phyloP scores from a whole-genome alignment of 495 filamentous ascomycete species.

The Penicillium verhagenii region DNA sequence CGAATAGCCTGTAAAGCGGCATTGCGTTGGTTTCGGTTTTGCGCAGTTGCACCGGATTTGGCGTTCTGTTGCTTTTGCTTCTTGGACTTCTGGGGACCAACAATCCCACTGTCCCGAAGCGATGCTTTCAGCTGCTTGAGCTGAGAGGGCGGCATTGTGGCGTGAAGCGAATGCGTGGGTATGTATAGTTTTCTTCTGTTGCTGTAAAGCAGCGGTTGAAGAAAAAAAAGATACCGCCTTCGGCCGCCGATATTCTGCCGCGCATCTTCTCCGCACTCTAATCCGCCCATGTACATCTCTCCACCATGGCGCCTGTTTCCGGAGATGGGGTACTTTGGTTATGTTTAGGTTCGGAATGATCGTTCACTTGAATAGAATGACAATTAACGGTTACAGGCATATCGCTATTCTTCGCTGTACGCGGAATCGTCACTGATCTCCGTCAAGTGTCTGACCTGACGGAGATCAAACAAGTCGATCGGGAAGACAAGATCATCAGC shows the following conservation, averaged over 20 bases:
- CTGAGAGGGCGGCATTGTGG: conserved; percentile 87
- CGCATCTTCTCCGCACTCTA: too few species aligned
- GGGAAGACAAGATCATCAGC: conserved; percentile 45
- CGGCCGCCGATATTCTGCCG: conserved; percentile 35
- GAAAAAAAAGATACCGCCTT: conserved; percentile 38
- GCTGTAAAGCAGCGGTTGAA: neutral
- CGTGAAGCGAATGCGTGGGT: conserved; percentile 7
- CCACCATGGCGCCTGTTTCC: conserved; percentile 41
- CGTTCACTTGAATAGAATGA: too few species aligned
- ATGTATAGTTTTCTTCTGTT: conserved; percentile 19
- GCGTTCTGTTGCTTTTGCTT: conserved; percentile 78
- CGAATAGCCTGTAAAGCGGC: conserved; percentile 79
- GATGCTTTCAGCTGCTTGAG: conserved; percentile 93
- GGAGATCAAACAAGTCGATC: conserved; percentile 48
- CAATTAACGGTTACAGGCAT: conserved; percentile 31
- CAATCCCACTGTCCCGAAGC: conserved; percentile 79
- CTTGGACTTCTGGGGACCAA: conserved; percentile 86
- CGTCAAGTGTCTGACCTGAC: conserved; percentile 47
- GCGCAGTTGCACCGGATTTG: conserved; percentile 57
- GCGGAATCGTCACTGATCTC: conserved; percentile 46
- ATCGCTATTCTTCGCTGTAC: conserved; percentile 46
- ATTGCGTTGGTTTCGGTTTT: conserved; percentile 69
- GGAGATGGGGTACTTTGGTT: conserved; percentile 46
- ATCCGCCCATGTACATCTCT: too few species aligned
- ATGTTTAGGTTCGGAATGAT: conserved; percentile 35